phyloP scores from a whole-genome alignment of 2,329 filamentous ascomycete genomes.

The Stachybotrys chartarum region DNA sequence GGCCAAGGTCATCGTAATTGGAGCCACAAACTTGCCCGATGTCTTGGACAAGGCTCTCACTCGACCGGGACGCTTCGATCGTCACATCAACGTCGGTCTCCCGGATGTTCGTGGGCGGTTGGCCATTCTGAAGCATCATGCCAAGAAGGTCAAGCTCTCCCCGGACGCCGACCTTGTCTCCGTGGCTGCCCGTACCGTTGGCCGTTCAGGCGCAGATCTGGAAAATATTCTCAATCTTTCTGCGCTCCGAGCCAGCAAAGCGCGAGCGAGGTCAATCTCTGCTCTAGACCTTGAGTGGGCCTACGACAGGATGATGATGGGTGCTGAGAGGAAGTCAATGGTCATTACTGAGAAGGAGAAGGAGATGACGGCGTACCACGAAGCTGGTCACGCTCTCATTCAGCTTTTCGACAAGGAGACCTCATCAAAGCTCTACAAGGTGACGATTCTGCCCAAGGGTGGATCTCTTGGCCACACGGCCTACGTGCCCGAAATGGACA shows the following conservation, averaged over 20 bases:
- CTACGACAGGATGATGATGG: constrained; percentile 97
- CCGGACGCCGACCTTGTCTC: constrained; percentile 75
- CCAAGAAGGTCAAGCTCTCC: constrained; percentile 79
- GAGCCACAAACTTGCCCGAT: constrained; percentile 93
- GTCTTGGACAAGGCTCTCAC: constrained; percentile 91
- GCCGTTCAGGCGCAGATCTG: constrained; percentile 89
- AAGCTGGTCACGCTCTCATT: constrained; percentile 91
- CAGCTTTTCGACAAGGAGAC: constrained; percentile 70
- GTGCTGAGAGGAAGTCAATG: constrained; percentile 82
- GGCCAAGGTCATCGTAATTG: constrained; percentile 90
- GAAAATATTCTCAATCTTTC: constrained; percentile 97
- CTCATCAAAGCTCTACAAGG: constrained; percentile 82
- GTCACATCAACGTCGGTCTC: constrained; percentile 79
- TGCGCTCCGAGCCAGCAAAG: constrained; percentile 86
- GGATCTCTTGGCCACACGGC: constrained; percentile 80
- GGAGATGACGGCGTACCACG: constrained; percentile 90
- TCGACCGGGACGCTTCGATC: constrained; percentile 90
- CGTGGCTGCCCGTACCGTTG: constrained; percentile 80
- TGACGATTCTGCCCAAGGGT: constrained; percentile 91
- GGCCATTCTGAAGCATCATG: constrained; percentile 88
- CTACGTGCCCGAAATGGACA: constrained; percentile 84
- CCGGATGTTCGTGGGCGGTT: constrained; percentile 91
- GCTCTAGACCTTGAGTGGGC: constrained; percentile 91
- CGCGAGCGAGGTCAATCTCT: constrained; percentile 67
- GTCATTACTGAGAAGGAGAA: constrained; percentile 92